phyloP scores from a whole-genome alignment of 306 rosid species.

The Fragaria iinumae region DNA sequence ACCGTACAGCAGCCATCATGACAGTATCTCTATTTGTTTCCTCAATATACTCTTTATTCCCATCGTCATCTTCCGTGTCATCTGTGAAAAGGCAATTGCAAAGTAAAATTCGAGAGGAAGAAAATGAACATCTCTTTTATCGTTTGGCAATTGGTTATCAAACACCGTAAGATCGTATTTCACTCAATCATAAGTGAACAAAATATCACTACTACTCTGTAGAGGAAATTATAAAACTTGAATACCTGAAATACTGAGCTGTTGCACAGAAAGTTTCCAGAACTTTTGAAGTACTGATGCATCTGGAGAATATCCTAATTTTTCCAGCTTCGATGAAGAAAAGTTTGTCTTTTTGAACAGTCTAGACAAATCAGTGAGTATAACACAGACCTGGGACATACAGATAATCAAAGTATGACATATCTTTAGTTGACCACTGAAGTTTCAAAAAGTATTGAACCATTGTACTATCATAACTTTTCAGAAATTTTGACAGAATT shows the following conservation, averaged over 20 bases:
- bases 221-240: neutral
- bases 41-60: constrained; percentile 68
- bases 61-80: constrained; percentile 79
- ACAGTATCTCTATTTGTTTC: constrained; percentile 72
- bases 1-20: constrained; percentile 76
- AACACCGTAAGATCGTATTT: neutral
- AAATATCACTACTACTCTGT: neutral
- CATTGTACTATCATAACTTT: constrained; percentile 7
- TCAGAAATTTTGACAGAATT: constrained; percentile 19
- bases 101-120: constrained; percentile 18
- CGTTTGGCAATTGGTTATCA: neutral
- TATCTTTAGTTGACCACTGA: constrained; percentile 32
- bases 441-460: constrained; percentile 12
- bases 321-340: constrained; percentile 60
- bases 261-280: constrained; percentile 80
- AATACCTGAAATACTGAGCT: constrained; percentile 71
- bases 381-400: constrained; percentile 63
- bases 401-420: constrained; percentile 3
- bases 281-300: constrained; percentile 50
- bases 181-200: neutral
- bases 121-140: neutral
- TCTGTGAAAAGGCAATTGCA: constrained; percentile 42
- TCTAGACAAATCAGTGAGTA: constrained; percentile 67
- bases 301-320: constrained; percentile 67
- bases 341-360: constrained; percentile 48